These are phyloP conservation scores for Quercus cerris DNA, from an alignment of 306 rosid genomes.

Conservation along the genomic window DNA sequence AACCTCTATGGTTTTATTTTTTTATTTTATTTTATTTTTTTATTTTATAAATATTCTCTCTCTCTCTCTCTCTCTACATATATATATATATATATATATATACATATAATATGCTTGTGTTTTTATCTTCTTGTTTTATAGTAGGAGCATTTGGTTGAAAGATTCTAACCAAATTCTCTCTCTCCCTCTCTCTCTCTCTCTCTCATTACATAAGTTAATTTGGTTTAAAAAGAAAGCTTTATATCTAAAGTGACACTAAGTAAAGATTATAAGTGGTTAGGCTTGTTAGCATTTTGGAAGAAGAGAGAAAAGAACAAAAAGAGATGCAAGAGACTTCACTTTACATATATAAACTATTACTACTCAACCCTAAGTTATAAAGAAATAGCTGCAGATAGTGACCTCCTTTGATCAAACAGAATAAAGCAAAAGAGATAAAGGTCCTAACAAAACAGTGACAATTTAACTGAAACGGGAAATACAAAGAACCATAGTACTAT, in stretches of 20 bases:
- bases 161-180: constrained; percentile 32
- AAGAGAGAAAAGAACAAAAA: constrained; percentile 20
- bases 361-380: not conserved
- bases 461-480: constrained; percentile 21
- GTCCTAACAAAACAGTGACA: constrained; percentile 12
- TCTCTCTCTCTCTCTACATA: not conserved
- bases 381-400: not conserved
- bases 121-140: constrained; percentile 38
- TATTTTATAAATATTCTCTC: constrained; percentile 42
- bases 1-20: not conserved
- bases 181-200: not conserved
- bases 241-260: no score
- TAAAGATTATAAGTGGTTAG: not conserved
- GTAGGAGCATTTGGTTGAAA: constrained; percentile 16
- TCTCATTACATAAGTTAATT: no score
- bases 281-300: not conserved
- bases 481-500: constrained; percentile 12
- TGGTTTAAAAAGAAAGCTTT: no score
- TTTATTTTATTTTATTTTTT: constrained; percentile 8
- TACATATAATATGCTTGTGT: constrained; percentile 18
- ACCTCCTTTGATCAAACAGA: constrained; percentile 2
- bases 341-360: no score
- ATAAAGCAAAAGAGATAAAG: constrained; percentile 26
- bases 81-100: not conserved
- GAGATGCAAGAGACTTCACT: no score